Evolutionary conservation across 495 filamentous ascomycete species (phyloP).

Genomic region (Geopyxis carbonaria): DNA sequence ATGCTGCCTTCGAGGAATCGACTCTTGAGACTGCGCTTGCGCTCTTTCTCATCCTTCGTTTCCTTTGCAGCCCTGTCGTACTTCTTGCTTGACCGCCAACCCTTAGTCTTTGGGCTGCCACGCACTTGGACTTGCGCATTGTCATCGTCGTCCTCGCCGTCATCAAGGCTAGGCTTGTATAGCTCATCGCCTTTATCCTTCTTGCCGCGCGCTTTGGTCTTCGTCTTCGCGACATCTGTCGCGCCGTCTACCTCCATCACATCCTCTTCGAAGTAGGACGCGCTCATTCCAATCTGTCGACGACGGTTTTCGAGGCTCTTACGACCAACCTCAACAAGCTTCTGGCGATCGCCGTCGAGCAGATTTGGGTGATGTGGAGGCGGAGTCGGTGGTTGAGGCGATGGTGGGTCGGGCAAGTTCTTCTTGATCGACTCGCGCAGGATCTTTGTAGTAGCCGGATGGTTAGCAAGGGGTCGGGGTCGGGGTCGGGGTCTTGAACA

Average conservation of each 20-base stretch:
- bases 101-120: slow-evolving; percentile 3
- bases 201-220: background rate
- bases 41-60: slow-evolving; percentile 1
- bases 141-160: slow-evolving; percentile 7
- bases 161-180: slow-evolving; percentile 7
- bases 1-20: slow-evolving; percentile 24
- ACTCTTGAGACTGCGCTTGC: slow-evolving; percentile 5
- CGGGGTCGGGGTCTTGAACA: background rate
- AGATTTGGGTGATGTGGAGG: background rate
- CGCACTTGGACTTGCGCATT: slow-evolving; percentile 8
- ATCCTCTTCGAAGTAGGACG: slow-evolving; percentile 1
- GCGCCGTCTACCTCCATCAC: background rate
- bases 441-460: background rate
- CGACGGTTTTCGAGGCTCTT: background rate
- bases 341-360: background rate
- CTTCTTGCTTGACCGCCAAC: slow-evolving; percentile 10
- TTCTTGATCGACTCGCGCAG: background rate
- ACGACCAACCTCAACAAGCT: background rate
- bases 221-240: background rate
- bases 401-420: background rate
- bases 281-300: background rate
- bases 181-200: slow-evolving; percentile 8
- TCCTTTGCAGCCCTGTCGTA: slow-evolving; percentile 17
- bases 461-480: background rate
- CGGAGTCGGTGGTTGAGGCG: background rate